phyloP scores from a whole-genome alignment of 352 stramenopile species.

The Phytophthora citricola region DNA sequence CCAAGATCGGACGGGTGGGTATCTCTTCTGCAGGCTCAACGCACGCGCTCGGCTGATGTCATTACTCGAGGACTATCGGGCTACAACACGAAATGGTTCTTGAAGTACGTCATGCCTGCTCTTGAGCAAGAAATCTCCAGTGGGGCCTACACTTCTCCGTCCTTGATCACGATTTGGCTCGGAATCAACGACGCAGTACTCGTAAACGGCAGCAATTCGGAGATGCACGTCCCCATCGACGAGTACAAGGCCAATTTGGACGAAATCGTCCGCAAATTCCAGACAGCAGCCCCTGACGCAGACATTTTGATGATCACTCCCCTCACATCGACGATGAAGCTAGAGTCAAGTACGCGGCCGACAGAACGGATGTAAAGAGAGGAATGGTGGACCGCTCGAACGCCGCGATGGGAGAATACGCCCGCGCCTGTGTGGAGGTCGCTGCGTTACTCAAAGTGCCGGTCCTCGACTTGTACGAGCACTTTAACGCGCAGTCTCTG shows the following conservation, averaged over 20 bases:
- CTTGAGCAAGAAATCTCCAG: constrained; percentile 39
- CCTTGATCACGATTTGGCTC: constrained; percentile 57
- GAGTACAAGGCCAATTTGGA: constrained; percentile 48
- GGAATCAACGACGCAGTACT: constrained; percentile 60
- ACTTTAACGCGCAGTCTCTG: constrained; percentile 46
- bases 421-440: constrained; percentile 43
- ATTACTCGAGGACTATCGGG: constrained; percentile 43
- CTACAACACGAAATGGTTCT: constrained; percentile 53
- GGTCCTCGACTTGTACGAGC: constrained; percentile 42
- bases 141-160: constrained; percentile 23
- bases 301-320: constrained; percentile 53
- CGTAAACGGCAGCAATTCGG: constrained; percentile 22
- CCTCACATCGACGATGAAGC: constrained; percentile 39
- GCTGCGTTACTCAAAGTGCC: constrained; percentile 25
- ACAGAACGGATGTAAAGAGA: constrained; percentile 16
- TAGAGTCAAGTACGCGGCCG: constrained; percentile 10
- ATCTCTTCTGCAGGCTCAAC: constrained; percentile 36
- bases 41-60: constrained; percentile 42
- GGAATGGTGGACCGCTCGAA: constrained; percentile 22
- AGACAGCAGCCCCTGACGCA: constrained; percentile 14
- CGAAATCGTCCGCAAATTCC: constrained; percentile 27
- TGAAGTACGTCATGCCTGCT: constrained; percentile 40
- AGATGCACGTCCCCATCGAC: constrained; percentile 47
- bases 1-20: constrained; percentile 32
- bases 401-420: too few species aligned